Conservation (phyloP, 2,329 filamentous ascomycete genomes). For the Trichoderma sp. region DNA sequence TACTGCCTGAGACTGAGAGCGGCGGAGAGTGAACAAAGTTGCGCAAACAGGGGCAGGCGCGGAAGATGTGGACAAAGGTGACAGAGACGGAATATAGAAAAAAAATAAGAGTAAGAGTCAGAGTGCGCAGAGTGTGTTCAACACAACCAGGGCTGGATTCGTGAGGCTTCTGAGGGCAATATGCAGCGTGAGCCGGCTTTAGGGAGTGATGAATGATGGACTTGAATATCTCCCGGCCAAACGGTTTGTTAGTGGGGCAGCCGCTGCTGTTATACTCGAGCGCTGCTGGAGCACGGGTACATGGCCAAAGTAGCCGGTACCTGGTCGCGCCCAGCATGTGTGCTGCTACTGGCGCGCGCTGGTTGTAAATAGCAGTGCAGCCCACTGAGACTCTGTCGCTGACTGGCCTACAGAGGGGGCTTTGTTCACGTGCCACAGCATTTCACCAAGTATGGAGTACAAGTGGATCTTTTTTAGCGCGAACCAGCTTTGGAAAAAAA, state of each 20-base stretch:
- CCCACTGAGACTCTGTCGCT: background rate
- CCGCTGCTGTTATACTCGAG: conserved; percentile 16
- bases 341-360: background rate
- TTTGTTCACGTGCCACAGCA: conserved; percentile 20
- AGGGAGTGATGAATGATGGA: background rate
- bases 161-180: background rate
- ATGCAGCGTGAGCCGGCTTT: background rate
- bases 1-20: background rate
- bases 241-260: conserved; percentile 16
- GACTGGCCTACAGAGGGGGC: conserved; percentile 11
- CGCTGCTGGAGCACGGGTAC: background rate
- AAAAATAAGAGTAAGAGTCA: background rate
- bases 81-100: background rate
- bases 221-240: conserved; percentile 5
- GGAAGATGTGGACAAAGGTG: background rate
- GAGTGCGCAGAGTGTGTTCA: background rate
- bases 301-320: background rate
- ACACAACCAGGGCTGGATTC: background rate
- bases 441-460: conserved; percentile 16
- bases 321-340: background rate
- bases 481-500: conserved; percentile 8
- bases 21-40: background rate
- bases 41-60: background rate
- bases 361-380: background rate
- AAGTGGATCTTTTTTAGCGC: conserved; percentile 7